Conservation (phyloP, 257 asterid genomes). For the Salvia splendens region DNA sequence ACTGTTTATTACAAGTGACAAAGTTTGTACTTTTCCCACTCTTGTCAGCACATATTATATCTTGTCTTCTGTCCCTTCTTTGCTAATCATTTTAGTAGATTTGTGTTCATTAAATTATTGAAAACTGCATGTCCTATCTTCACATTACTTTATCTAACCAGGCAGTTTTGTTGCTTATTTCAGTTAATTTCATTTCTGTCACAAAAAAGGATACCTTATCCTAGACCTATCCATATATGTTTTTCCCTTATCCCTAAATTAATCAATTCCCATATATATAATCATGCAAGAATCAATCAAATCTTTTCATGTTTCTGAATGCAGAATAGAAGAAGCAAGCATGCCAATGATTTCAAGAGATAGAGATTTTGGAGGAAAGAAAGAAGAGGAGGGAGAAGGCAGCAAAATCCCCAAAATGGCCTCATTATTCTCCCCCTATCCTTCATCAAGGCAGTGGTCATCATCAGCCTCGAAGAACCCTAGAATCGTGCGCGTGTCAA, state of each 20-base stretch:
- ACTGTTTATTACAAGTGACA: slow-evolving; percentile 31
- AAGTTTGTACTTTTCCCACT: slow-evolving; percentile 31
- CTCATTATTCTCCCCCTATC: slow-evolving; percentile 14
- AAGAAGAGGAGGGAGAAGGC: slow-evolving; percentile 37
- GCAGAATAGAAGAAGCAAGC: slow-evolving; percentile 19
- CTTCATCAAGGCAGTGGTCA: slow-evolving; percentile 54
- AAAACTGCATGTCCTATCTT: background rate
- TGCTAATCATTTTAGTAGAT: background rate
- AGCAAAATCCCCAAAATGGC: slow-evolving; percentile 14
- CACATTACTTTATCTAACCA: background rate
- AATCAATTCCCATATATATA: background rate
- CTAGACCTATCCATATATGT: background rate
- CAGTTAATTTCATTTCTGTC: too few species aligned
- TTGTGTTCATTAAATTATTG: background rate
- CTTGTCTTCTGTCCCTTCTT: background rate
- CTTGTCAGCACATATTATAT: background rate
- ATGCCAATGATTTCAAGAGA: slow-evolving; percentile 50
- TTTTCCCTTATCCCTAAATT: background rate
- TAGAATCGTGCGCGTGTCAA: slow-evolving; percentile 69
- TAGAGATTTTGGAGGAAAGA: slow-evolving; percentile 40
- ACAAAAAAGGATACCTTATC: background rate
- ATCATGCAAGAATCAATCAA: background rate
- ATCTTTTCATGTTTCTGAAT: too few species aligned
- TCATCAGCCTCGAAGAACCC: slow-evolving; percentile 60
- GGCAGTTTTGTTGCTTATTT: background rate